Percentiles rank a stretch among this genome's conserved stretches.
These are phyloP conservation scores for Hirsutella thompsonii DNA, from an alignment of 2,329 filamentous ascomycete species.

Conservation along the genomic window DNA sequence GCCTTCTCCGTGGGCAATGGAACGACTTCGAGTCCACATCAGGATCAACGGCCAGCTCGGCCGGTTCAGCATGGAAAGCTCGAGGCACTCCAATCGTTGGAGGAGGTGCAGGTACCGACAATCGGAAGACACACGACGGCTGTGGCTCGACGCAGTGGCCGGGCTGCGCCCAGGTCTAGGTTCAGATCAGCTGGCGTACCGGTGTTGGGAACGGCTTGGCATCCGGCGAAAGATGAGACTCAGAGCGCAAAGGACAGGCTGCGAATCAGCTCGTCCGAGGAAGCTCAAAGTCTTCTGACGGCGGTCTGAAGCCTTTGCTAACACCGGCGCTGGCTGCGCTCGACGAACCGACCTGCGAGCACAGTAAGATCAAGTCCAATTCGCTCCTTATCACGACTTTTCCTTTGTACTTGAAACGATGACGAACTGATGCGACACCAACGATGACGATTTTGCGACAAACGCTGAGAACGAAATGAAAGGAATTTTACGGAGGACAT, in stretches of 20 bases:
- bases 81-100: no score
- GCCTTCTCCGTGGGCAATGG: no score
- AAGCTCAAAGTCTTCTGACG: background rate
- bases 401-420: background rate
- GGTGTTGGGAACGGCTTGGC: background rate
- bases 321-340: background rate
- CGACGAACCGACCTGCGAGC: background rate
- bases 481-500: background rate
- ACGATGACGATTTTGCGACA: background rate
- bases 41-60: no score
- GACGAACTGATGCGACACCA: background rate
- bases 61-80: no score
- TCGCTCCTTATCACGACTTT: constrained; percentile 1
- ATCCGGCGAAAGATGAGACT: background rate
- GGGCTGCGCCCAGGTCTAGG: no score
- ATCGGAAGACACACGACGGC: no score
- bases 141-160: no score
- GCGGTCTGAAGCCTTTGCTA: background rate
- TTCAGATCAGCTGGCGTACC: no score
- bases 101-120: no score
- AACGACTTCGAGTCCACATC: no score
- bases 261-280: background rate
- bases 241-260: background rate
- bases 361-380: background rate
- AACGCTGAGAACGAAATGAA: background rate